Conservation (phyloP, 352 stramenopile genomes). For the Phytophthora crassamura region DNA sequence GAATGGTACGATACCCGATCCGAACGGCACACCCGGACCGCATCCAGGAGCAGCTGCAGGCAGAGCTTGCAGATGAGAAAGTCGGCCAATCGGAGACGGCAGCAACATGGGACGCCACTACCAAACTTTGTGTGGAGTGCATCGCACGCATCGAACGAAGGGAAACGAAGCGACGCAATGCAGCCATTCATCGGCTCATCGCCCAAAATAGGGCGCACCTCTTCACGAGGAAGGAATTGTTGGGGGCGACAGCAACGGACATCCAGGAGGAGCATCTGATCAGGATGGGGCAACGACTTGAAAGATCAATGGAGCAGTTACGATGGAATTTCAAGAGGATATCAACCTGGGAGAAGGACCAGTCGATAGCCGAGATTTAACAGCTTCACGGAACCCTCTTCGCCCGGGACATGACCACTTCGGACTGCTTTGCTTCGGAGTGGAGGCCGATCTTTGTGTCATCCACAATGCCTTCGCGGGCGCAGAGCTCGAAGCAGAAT, state of each 20-base stretch:
- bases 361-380: neutral
- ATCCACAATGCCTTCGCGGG: neutral
- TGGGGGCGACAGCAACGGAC: too few species aligned
- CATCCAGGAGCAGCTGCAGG: neutral
- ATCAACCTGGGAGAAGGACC: neutral
- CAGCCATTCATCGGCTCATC: neutral
- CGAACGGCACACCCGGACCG: neutral
- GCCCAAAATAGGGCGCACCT: neutral
- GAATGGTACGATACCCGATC: neutral
- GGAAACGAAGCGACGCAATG: neutral
- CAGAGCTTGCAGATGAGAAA: neutral
- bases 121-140: neutral
- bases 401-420: neutral
- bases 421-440: neutral
- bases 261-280: too few species aligned
- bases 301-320: neutral
- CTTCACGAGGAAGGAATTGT: neutral
- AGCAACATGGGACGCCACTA: neutral
- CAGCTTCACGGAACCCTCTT: neutral
- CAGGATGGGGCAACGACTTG: neutral
- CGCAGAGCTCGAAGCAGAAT: neutral
- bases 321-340: conserved; percentile 2
- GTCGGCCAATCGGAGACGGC: neutral
- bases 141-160: neutral
- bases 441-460: neutral